phyloP scores from a whole-genome alignment of 2,329 filamentous ascomycete species.

The Penicillium vulpinum region DNA sequence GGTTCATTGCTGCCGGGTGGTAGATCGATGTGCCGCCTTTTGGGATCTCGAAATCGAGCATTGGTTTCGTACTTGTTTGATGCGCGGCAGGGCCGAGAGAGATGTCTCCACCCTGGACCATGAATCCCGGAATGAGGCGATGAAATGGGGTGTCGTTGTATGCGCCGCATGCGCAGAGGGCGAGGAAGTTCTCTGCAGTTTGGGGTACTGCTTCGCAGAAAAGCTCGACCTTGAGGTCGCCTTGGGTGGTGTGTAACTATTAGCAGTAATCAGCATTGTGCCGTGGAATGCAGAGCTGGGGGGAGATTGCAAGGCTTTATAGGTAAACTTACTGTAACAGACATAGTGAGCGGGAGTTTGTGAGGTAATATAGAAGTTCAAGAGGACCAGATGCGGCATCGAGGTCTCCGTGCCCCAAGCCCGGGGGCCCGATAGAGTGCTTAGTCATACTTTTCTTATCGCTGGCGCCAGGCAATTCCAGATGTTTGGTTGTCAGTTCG shows the following conservation, averaged over 20 bases:
- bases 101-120: slow-evolving; percentile 62
- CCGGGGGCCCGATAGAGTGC: slow-evolving; percentile 1
- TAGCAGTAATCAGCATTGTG: background rate
- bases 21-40: slow-evolving; percentile 60
- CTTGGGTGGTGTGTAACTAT: slow-evolving; percentile 78
- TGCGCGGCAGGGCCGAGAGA: slow-evolving; percentile 48
- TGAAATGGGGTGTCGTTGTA: slow-evolving; percentile 65
- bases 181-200: slow-evolving; percentile 78
- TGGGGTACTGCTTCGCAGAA: slow-evolving; percentile 95
- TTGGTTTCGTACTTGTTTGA: slow-evolving; percentile 39
- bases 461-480: background rate
- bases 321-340: slow-evolving; percentile 32
- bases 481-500: slow-evolving; percentile 2
- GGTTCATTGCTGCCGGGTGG: slow-evolving; percentile 55
- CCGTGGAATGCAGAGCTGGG: background rate
- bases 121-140: slow-evolving; percentile 63
- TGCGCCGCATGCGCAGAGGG: slow-evolving; percentile 61
- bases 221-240: slow-evolving; percentile 91
- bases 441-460: slow-evolving; percentile 22
- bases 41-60: slow-evolving; percentile 50
- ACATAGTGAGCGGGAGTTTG: slow-evolving; percentile 25
- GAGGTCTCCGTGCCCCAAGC: background rate
- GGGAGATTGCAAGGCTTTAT: rapidly evolving
- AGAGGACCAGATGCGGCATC: slow-evolving; percentile 8
- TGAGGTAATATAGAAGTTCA: background rate